phyloP scores from a whole-genome alignment of 352 stramenopile genomes.

The Thalassiosira exigua region DNA sequence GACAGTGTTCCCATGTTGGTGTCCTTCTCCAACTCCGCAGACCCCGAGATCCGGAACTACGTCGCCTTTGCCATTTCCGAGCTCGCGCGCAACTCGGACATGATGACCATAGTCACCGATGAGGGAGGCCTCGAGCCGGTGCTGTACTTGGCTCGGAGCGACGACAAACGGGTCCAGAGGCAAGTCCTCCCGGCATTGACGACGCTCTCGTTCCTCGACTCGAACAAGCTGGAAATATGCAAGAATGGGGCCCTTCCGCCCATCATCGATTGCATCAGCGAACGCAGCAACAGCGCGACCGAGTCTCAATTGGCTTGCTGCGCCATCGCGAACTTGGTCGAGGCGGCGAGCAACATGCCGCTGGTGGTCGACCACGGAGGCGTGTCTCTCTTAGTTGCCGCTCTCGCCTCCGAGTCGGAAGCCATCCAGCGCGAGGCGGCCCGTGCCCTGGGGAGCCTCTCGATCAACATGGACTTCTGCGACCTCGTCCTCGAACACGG shows the following conservation, averaged over 20 bases:
- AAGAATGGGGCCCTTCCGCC: slow-evolving; percentile 91
- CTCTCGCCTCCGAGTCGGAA: slow-evolving; percentile 76
- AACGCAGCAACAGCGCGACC: slow-evolving; percentile 77
- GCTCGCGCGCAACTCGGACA: slow-evolving; percentile 93
- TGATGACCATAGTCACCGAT: slow-evolving; percentile 93
- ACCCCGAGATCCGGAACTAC: slow-evolving; percentile 94
- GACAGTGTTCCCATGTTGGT: slow-evolving; percentile 93
- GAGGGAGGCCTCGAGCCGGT: slow-evolving; percentile 95
- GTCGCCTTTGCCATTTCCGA: slow-evolving; percentile 94
- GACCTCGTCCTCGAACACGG: slow-evolving; percentile 91
- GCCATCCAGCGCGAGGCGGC: slow-evolving; percentile 92
- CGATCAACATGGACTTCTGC: slow-evolving; percentile 94
- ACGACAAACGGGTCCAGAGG: slow-evolving; percentile 91
- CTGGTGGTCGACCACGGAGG: slow-evolving; percentile 89
- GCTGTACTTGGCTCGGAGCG: slow-evolving; percentile 93
- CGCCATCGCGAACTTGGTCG: slow-evolving; percentile 93
- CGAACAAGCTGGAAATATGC: slow-evolving; percentile 94
- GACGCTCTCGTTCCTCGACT: slow-evolving; percentile 82
- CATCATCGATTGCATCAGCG: slow-evolving; percentile 87
- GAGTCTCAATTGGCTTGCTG: slow-evolving; percentile 93
- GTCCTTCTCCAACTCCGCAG: slow-evolving; percentile 92
- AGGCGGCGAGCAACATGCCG: slow-evolving; percentile 93
- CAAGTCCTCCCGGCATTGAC: slow-evolving; percentile 60
- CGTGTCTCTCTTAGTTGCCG: slow-evolving; percentile 88
- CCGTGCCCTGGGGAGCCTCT: slow-evolving; percentile 92